phyloP scores from a whole-genome alignment of 495 filamentous ascomycete species.

The Penicillium canariense region DNA sequence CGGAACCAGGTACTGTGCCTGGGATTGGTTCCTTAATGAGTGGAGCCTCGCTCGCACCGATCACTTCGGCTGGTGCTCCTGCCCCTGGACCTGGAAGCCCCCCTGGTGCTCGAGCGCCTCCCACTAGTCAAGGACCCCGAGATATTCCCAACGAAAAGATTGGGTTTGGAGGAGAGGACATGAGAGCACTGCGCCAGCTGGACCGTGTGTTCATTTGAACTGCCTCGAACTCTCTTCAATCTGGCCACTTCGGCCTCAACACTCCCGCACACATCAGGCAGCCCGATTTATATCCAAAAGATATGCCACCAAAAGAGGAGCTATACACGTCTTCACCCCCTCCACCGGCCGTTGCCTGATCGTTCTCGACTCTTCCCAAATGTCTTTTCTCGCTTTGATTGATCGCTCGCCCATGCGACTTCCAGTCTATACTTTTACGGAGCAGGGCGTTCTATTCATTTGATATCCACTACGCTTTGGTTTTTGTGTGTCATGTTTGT shows the following conservation, averaged over 20 bases:
- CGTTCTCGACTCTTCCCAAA: neutral
- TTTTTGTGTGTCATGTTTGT: neutral
- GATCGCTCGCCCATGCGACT: neutral
- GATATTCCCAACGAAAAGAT: slow-evolving; percentile 66
- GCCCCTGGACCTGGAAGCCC: slow-evolving; percentile 12
- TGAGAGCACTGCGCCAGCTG: slow-evolving; percentile 61
- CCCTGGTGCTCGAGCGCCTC: slow-evolving; percentile 9
- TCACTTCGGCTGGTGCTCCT: slow-evolving; percentile 32
- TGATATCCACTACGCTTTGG: slow-evolving; percentile 23
- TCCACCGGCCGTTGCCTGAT: neutral
- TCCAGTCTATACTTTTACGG: slow-evolving; percentile 1
- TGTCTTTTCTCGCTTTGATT: slow-evolving; percentile 1
- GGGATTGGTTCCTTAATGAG: slow-evolving; percentile 54
- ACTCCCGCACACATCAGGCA: neutral
- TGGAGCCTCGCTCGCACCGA: slow-evolving; percentile 41
- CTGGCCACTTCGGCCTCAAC: neutral
- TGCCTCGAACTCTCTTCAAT: neutral
- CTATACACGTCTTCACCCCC: neutral
- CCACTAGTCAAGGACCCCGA: slow-evolving; percentile 48
- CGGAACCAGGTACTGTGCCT: slow-evolving; percentile 44
- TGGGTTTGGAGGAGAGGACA: slow-evolving; percentile 61
- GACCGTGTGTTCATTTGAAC: slow-evolving; percentile 51
- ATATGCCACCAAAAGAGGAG: neutral
- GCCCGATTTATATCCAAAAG: neutral
- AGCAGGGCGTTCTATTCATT: slow-evolving; percentile 9